phyloP scores from a whole-genome alignment of 2,329 filamentous ascomycete species.

The Xylaria sp. region DNA sequence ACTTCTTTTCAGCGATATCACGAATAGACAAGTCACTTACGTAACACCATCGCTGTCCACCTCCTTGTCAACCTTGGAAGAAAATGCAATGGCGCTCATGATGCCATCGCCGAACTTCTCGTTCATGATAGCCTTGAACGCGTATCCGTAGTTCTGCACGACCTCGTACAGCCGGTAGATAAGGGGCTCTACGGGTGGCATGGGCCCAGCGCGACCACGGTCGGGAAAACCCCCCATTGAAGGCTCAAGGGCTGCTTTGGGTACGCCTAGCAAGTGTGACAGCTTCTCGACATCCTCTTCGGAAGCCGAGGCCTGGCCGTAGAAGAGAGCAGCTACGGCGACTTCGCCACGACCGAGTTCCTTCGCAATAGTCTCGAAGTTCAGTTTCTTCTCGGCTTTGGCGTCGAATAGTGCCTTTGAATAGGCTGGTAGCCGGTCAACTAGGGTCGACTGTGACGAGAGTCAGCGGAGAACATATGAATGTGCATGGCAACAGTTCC shows the following conservation, averaged over 20 bases:
- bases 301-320: slow-evolving; percentile 82
- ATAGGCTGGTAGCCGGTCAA: slow-evolving; percentile 75
- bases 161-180: slow-evolving; percentile 95
- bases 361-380: slow-evolving; percentile 81
- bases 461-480: slow-evolving; percentile 16
- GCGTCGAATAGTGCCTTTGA: slow-evolving; percentile 81
- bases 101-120: slow-evolving; percentile 96
- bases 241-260: slow-evolving; percentile 64
- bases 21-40: slow-evolving; percentile 40
- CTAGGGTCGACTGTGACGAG: slow-evolving; percentile 67
- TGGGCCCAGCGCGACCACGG: slow-evolving; percentile 79
- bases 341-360: slow-evolving; percentile 83
- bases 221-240: slow-evolving; percentile 82
- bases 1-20: neutral
- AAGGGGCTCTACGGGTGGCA: slow-evolving; percentile 85
- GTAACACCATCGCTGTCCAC: slow-evolving; percentile 81
- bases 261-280: slow-evolving; percentile 71
- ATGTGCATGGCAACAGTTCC: slow-evolving; percentile 14
- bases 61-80: slow-evolving; percentile 93
- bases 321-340: slow-evolving; percentile 88
- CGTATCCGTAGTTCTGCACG: slow-evolving; percentile 96
- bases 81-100: slow-evolving; percentile 95
- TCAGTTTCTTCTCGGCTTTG: slow-evolving; percentile 79
- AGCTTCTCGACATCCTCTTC: slow-evolving; percentile 75
- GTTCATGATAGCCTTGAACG: slow-evolving; percentile 93